These are phyloP conservation scores for Saccharomycopsis amapae DNA, from an alignment of 805 yeast genomes.

Conservation along the genomic window DNA sequence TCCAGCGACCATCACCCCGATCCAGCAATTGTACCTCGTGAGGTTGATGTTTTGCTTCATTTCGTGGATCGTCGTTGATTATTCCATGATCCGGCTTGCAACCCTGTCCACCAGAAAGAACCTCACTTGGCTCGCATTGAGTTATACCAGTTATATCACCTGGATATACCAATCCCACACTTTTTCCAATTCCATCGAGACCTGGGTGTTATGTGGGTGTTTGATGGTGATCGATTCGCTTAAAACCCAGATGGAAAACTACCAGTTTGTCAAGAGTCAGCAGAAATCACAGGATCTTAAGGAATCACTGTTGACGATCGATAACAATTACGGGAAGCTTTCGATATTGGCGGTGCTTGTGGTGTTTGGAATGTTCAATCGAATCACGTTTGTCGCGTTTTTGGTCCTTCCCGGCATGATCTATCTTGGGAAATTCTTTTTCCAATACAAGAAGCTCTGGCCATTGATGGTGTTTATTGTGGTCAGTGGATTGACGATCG, in stretches of 20 bases:
- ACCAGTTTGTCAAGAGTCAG: neutral
- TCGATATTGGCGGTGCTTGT: slow-evolving; percentile 41
- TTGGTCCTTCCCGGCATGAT: slow-evolving; percentile 54
- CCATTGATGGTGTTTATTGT: slow-evolving; percentile 24
- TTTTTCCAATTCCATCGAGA: slow-evolving; percentile 83
- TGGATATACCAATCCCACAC: slow-evolving; percentile 79
- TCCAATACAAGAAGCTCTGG: slow-evolving; percentile 29
- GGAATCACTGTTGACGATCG: slow-evolving; percentile 14
- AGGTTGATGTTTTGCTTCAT: slow-evolving; percentile 24
- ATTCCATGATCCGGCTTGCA: slow-evolving; percentile 11
- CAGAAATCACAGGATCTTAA: neutral
- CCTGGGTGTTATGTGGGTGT: slow-evolving; percentile 35
- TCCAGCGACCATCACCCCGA: slow-evolving; percentile 2
- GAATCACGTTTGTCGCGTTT: slow-evolving; percentile 79
- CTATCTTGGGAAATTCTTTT: slow-evolving; percentile 39
- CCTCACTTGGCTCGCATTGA: slow-evolving; percentile 34
- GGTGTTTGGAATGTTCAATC: slow-evolving; percentile 70
- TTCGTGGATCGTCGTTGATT: slow-evolving; percentile 30
- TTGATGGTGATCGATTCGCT: slow-evolving; percentile 66
- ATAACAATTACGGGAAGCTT: slow-evolving; percentile 32
- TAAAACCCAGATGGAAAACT: slow-evolving; percentile 29
- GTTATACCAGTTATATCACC: slow-evolving; percentile 60
- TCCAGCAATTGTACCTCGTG: slow-evolving; percentile 11
- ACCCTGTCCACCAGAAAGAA: slow-evolving; percentile 12
- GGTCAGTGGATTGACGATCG: slow-evolving; percentile 33